phyloP scores from a whole-genome alignment of 441 rosid genomes.

The Raphanus hybrid region DNA sequence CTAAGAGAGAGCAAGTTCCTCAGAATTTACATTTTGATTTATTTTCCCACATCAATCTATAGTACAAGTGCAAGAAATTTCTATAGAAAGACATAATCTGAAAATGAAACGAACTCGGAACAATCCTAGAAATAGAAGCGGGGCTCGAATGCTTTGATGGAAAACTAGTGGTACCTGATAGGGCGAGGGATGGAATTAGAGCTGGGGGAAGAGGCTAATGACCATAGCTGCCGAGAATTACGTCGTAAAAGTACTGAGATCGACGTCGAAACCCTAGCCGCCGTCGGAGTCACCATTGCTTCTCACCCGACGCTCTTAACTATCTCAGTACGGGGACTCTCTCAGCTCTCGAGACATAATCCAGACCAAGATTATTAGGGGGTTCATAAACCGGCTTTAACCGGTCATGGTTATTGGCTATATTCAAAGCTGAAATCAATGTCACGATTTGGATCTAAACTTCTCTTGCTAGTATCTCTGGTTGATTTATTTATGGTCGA shows the following conservation, averaged over 20 bases:
- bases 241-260: slow-evolving; percentile 31
- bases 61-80: background rate
- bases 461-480: too few relatives aligned
- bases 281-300: slow-evolving; percentile 38
- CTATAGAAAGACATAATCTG: background rate
- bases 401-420: slow-evolving; percentile 2
- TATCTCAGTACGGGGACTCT: background rate
- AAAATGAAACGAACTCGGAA: background rate
- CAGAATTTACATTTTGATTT: background rate
- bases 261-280: slow-evolving; percentile 45
- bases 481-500: too few relatives aligned
- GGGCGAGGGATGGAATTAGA: background rate
- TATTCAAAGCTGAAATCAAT: background rate
- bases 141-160: slow-evolving; percentile 17
- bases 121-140: background rate
- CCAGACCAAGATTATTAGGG: background rate
- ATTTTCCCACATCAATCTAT: background rate
- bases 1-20: background rate
- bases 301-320: slow-evolving; percentile 16
- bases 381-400: slow-evolving; percentile 5
- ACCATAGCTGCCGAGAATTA: slow-evolving; percentile 29
- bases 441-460: too few relatives aligned
- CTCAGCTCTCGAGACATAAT: background rate
- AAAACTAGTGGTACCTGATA: slow-evolving; percentile 46
- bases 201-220: slow-evolving; percentile 24